Base-by-base conservation (phyloP, 257 asterid genomes). In the Przewalskia tangutica region DNA sequence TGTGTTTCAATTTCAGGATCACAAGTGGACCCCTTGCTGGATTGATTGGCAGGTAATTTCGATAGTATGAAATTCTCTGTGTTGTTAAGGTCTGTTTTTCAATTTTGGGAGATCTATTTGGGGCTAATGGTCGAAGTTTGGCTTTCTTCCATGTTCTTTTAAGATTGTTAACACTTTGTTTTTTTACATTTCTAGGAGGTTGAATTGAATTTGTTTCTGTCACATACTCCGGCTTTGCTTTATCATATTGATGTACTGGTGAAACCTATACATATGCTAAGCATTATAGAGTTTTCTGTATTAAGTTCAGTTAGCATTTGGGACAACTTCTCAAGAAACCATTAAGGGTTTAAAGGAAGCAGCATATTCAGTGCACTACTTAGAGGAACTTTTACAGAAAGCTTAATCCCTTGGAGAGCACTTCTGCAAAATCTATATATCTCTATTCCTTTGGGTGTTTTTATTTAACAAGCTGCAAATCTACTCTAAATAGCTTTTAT, bases 11-110 rank as follows among this genome's bases (percentile, higher is more conserved):
- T 62, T 89, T 89, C 88, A 96, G 99, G 91, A 94, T 96, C 83
- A 93, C 97, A 60, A 89, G 95, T 88, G 99, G 98, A 76, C 97
- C 99, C 86, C 89, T 96, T 48, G 97, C 99, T 85, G 99, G 99
- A 88, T 86, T 96, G 65, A 94, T 96, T 42, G 99, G 99, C 82
- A 96, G 99, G 99, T 96, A 91, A 81, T 79, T 7, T 9, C 13
- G 14, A 14, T 73, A 48, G 13, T 73, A 13, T 51, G 79, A 23
- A 73, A 48, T 73, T 73, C 40, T 50, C 32, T 48, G 36, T 48
- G 79, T 42, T 73, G 60, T 20, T 68, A n/a, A 13, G 62, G 42
- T 68, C 34, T 73, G 44, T 73, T 51, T 51, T 48, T 23, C 62
- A 50, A 73, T 8, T 48, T 73, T 73, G 13, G 44, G 62, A 48